Conservation (phyloP, 2,329 filamentous ascomycete species). For the Paraconiothyrium brasiliense region DNA sequence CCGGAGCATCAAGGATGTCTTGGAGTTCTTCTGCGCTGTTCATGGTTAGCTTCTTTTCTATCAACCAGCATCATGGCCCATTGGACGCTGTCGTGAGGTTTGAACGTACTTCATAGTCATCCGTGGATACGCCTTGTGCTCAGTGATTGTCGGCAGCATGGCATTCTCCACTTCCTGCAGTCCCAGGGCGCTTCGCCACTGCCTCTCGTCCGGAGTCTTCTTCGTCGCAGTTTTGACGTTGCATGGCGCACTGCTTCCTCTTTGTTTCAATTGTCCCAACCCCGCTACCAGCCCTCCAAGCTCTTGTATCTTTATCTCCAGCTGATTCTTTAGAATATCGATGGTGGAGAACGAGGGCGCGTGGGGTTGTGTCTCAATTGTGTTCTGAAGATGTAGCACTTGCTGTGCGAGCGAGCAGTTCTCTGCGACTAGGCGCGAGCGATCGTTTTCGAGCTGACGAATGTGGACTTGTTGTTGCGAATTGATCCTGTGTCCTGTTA, state of each 20-base stretch:
- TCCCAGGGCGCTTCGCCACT: constrained; percentile 60
- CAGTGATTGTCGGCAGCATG: constrained; percentile 72
- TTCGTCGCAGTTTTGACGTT: constrained; percentile 61
- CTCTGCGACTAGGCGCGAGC: constrained; percentile 77
- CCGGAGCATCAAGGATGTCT: constrained; percentile 61
- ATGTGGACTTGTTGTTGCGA: constrained; percentile 81
- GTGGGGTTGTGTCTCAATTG: constrained; percentile 69
- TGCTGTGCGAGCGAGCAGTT: constrained; percentile 78
- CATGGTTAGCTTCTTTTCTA: constrained; percentile 26
- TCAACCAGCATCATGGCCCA: neutral
- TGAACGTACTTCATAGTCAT: constrained; percentile 71
- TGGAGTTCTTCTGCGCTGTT: constrained; percentile 68
- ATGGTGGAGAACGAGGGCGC: constrained; percentile 72
- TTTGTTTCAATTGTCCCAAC: constrained; percentile 61
- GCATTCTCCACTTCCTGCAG: constrained; percentile 59
- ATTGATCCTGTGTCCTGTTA: constrained; percentile 65
- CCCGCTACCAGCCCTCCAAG: constrained; percentile 72
- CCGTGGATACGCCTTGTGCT: constrained; percentile 74
- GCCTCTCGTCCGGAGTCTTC: constrained; percentile 63
- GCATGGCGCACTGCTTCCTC: constrained; percentile 28
- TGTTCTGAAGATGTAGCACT: constrained; percentile 73
- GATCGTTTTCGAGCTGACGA: constrained; percentile 78
- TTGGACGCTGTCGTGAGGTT: neutral
- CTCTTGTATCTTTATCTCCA: constrained; percentile 78
- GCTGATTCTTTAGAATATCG: constrained; percentile 72